Evolutionary conservation across 1,139 yeast genomes (phyloP), one percentile per base, ranked within the genome.

Genomic region (Taphrina confusa): DNA sequence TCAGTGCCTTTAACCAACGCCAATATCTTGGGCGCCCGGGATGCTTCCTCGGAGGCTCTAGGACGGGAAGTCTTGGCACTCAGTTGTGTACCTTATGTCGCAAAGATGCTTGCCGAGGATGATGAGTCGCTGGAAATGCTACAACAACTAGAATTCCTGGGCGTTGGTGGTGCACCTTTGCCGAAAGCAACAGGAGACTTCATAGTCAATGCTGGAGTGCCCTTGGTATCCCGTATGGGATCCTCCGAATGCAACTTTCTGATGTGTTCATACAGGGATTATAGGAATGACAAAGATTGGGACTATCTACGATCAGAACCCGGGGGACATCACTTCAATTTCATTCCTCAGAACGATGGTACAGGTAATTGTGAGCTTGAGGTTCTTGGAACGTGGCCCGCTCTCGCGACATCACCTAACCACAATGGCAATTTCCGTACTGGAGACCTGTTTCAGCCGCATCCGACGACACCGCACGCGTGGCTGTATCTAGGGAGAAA

Each of bases 401-500:
- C 42, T 14, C 23, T 44, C 4, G 51, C 49, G 9, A 25, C 28
- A n/a, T 23, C 25, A 16, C 16, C 45, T 4, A 34, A 34, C 18
- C 27, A 28, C 18, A 25, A 44, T 14, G 58, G 58, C 11, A 31
- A 28, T 11, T 54, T 34, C 34, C 28, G 61, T 27, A 62, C 64
- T 6, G 62, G 60, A 27, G 65, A 63, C 33, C 42, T 63, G 33
- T 63, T 62, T 31, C 37, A 57, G 20, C 50, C 45, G 12, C 65
- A 63, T 45, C 64, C 65, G 12, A 60, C 54, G 4, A 58, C 60
- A 12, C 54, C 63, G 8, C 42, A 59, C 34, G 60, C 63, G 12
- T 63, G 62, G 63, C 45, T 59, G 45, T 62, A 63, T 33, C 57
- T 62, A 8, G 65, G 63, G n/a, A 49, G 65, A 3, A 49, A 50